phyloP scores from a whole-genome alignment of 1,139 yeast genomes.

The Geotrichum fermentans region DNA sequence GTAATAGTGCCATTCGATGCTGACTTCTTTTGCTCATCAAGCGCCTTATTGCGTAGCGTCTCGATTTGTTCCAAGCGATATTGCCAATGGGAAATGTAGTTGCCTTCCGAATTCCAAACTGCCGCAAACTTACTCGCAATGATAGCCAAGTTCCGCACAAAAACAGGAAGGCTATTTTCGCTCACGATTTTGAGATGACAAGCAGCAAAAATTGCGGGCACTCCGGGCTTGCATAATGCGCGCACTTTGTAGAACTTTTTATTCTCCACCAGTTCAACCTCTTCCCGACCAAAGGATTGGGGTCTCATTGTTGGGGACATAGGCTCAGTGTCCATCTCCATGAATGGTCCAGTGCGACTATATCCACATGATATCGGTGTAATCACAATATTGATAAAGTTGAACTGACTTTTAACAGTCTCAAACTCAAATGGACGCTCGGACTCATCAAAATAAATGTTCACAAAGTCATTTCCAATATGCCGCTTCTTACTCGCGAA shows the following conservation, averaged over 20 bases:
- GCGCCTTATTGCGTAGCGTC: constrained; percentile 31
- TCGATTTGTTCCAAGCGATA: constrained; percentile 57
- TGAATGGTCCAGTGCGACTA: not conserved
- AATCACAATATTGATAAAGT: constrained; percentile 72
- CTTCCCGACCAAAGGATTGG: not conserved
- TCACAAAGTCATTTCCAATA: constrained; percentile 79
- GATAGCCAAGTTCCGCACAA: constrained; percentile 62
- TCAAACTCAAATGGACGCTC: constrained; percentile 63
- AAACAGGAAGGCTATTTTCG: constrained; percentile 53
- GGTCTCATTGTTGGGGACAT: constrained; percentile 1
- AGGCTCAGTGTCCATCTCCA: constrained; percentile 6
- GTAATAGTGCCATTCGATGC: too few species aligned
- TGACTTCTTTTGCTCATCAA: not conserved
- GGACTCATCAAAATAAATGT: constrained; percentile 74
- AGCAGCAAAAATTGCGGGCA: constrained; percentile 72
- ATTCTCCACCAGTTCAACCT: not conserved
- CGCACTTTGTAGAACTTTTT: constrained; percentile 52
- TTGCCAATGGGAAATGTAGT: constrained; percentile 60
- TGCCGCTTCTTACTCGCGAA: constrained; percentile 67
- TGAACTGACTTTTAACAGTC: constrained; percentile 71
- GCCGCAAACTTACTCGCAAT: constrained; percentile 68
- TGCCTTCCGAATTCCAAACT: constrained; percentile 61
- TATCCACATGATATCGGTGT: constrained; percentile 51
- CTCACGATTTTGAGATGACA: constrained; percentile 68
- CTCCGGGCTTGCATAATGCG: constrained; percentile 58